phyloP scores from a whole-genome alignment of 192 early-diverging fungal genomes.

The Umbelopsis sp. region DNA sequence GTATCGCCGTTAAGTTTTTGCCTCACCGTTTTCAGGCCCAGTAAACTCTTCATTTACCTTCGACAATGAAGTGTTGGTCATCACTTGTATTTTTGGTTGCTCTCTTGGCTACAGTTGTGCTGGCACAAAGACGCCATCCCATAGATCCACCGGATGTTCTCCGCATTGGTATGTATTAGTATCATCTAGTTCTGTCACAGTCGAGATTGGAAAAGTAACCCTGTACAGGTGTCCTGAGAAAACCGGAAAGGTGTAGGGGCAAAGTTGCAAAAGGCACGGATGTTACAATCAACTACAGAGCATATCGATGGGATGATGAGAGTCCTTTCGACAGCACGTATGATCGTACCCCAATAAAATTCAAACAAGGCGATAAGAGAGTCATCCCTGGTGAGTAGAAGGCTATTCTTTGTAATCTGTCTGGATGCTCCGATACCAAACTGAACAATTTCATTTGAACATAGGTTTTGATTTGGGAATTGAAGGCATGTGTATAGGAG shows the following conservation, averaged over 20 bases:
- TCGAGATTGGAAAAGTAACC: neutral
- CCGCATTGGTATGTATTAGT: neutral
- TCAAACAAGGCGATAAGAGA: conserved; percentile 1
- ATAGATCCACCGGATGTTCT: neutral
- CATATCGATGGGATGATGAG: conserved; percentile 23
- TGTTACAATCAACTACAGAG: conserved; percentile 22
- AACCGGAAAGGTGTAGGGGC: neutral
- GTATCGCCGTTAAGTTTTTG: neutral
- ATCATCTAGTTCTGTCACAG: too few species aligned
- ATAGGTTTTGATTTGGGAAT: conserved; percentile 29
- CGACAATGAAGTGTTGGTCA: conserved; percentile 11
- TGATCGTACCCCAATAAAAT: conserved; percentile 1
- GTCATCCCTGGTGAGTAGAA: neutral
- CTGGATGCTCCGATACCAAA: neutral
- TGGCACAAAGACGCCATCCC: neutral
- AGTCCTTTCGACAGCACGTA: conserved; percentile 24
- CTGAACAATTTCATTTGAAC: neutral
- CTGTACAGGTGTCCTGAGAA: conserved; percentile 9
- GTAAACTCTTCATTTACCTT: conserved; percentile 5
- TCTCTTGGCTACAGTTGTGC: conserved; percentile 1
- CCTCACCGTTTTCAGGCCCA: neutral
- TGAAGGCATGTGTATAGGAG: conserved; percentile 28
- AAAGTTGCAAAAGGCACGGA: conserved; percentile 9
- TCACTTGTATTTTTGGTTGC: neutral
- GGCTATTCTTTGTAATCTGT: too few species aligned